phyloP scores from a whole-genome alignment of 139 green algal genomes.

The Tetradesmus obliquus region DNA sequence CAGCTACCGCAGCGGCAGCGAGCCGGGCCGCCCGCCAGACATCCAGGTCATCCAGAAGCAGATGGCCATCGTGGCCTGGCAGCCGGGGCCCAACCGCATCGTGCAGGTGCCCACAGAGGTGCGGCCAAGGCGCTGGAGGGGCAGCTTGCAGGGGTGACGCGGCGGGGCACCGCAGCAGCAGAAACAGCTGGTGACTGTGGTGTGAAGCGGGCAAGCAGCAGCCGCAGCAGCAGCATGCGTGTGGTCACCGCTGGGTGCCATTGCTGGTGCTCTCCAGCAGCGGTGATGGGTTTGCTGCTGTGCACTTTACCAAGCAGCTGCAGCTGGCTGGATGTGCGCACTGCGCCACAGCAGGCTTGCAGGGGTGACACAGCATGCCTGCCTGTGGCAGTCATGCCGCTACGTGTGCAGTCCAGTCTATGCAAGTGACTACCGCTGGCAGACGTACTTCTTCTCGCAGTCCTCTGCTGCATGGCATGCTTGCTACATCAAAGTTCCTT shows the following conservation, averaged over 20 bases:
- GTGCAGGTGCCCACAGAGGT: constrained; percentile 85
- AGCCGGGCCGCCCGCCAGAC: constrained; percentile 82
- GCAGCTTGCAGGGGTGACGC: neutral
- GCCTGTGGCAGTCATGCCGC: no score
- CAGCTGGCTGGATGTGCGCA: no score
- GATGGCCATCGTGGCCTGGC: constrained; percentile 97
- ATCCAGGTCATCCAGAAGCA: constrained; percentile 88
- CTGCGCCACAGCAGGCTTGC: no score
- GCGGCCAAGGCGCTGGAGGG: neutral
- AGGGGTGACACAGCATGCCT: no score
- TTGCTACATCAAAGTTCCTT: no score
- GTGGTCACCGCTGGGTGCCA: neutral
- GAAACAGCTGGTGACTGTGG: neutral
- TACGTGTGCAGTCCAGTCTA: no score
- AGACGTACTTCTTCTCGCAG: no score
- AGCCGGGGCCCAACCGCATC: constrained; percentile 90
- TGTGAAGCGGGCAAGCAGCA: neutral
- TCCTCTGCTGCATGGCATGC: no score
- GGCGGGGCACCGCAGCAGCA: neutral
- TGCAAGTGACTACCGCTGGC: no score
- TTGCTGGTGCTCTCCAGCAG: no score
- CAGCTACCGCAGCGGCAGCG: constrained; percentile 74
- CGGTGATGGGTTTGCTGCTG: no score
- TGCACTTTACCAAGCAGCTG: no score
- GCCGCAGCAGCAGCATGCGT: neutral